phyloP scores from a whole-genome alignment of 805 yeast genomes.

The Ogataea allantospora region DNA sequence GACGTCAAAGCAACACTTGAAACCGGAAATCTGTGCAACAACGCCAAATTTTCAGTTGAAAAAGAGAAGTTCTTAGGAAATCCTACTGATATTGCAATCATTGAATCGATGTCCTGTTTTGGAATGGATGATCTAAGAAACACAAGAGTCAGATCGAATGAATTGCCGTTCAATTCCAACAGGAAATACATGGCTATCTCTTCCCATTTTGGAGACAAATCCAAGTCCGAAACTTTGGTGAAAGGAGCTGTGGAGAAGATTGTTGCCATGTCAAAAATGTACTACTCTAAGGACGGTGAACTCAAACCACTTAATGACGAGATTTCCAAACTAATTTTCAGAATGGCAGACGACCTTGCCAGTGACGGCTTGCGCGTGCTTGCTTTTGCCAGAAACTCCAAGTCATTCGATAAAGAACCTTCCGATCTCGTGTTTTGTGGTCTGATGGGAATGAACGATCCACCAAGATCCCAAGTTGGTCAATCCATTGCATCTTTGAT shows the following conservation, averaged over 20 bases:
- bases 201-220: conserved; percentile 55
- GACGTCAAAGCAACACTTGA: conserved; percentile 59
- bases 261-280: conserved; percentile 57
- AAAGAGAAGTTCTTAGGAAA: conserved; percentile 78
- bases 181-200: conserved; percentile 91
- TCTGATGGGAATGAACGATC: conserved; percentile 93
- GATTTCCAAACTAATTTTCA: conserved; percentile 44
- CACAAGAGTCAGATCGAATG: conserved; percentile 58
- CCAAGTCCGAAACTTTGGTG: conserved; percentile 59
- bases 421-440: conserved; percentile 75
- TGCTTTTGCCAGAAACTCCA: conserved; percentile 64
- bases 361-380: conserved; percentile 82
- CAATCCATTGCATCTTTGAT: conserved; percentile 70
- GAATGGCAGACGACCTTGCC: conserved; percentile 66
- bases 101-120: conserved; percentile 70
- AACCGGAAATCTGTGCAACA: conserved; percentile 73
- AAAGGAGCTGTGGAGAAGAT: conserved; percentile 91
- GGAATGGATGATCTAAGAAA: conserved; percentile 70
- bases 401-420: conserved; percentile 44
- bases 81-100: conserved; percentile 90
- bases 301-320: conserved; percentile 55
- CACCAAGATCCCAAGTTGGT: conserved; percentile 88
- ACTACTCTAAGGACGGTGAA: conserved; percentile 58
- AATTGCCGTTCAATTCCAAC: conserved; percentile 79
- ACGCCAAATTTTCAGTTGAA: conserved; percentile 66